Evolutionary conservation across 768 basidiomycete genomes (phyloP).

Genomic region (Lentinula sp.): DNA sequence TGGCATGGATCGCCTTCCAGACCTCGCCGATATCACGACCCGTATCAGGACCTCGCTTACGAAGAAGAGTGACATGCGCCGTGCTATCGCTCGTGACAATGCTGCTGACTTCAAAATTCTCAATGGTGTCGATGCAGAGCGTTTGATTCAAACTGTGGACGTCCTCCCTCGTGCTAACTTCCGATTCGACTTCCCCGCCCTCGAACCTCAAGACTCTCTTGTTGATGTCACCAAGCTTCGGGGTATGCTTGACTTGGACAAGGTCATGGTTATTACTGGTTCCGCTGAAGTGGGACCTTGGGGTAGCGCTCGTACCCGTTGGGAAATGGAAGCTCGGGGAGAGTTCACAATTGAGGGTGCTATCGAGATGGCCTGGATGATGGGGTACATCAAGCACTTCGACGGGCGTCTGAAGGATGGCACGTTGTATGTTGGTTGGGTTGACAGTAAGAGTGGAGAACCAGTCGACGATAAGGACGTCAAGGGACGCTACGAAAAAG

Average conservation of each 20-base stretch:
- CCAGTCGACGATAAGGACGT: conserved; percentile 99
- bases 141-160: conserved; percentile 85
- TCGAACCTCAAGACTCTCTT: conserved; percentile 69
- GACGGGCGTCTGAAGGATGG: conserved; percentile 94
- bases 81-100: conserved; percentile 90
- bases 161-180: conserved; percentile 98
- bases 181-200: conserved; percentile 87
- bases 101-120: conserved; percentile 91
- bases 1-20: conserved; percentile 95
- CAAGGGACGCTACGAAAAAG: conserved; percentile 88
- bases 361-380: conserved; percentile 99
- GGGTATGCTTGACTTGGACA: conserved; percentile 91
- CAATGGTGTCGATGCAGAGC: conserved; percentile 88
- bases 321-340: conserved; percentile 99
- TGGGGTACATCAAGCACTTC: conserved; percentile 98
- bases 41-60: conserved; percentile 79
- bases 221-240: conserved; percentile 73
- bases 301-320: conserved; percentile 96
- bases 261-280: conserved; percentile 93
- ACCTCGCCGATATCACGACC: conserved; percentile 86
- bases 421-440: conserved; percentile 95
- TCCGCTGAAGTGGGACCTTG: conserved; percentile 98
- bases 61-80: conserved; percentile 87
- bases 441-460: conserved; percentile 87
- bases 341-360: conserved; percentile 96